Percentiles rank a stretch among this genome's conserved stretches.
These are phyloP conservation scores for Thinopyrum elongatum DNA, from an alignment of 176 grass and related monocot genomes.

Conservation along the genomic window DNA sequence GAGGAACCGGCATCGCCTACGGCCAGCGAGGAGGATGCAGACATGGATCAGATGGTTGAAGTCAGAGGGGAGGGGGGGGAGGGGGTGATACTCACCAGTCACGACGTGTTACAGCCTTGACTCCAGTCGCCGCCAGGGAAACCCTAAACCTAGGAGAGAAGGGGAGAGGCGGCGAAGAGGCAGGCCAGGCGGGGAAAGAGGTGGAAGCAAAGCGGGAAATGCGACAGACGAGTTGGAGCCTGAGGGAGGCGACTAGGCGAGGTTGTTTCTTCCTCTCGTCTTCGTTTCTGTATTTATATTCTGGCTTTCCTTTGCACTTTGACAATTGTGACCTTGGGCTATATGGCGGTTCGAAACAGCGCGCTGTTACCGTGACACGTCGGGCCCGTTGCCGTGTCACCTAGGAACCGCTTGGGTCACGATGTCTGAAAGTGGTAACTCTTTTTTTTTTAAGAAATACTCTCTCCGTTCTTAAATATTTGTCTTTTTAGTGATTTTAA, in stretches of 20 bases:
- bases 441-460: no score
- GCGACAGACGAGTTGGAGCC: neutral
- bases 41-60: neutral
- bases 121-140: constrained; percentile 3
- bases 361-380: neutral
- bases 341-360: neutral
- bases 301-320: neutral
- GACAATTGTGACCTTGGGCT: neutral
- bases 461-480: no score
- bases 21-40: neutral
- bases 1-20: neutral
- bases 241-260: neutral
- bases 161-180: constrained; percentile 10
- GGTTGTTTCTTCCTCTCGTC: neutral
- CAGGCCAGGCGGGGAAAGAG: neutral
- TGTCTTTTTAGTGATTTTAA: no score
- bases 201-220: constrained; percentile 9
- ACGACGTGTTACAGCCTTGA: neutral
- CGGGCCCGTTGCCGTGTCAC: neutral
- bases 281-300: neutral
- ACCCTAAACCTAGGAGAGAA: constrained; percentile 15
- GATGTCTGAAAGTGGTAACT: neutral
- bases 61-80: neutral
- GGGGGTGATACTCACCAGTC: neutral
- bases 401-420: neutral